phyloP scores from a whole-genome alignment of 2,329 filamentous ascomycete genomes.

The Bipolaris oryzae region DNA sequence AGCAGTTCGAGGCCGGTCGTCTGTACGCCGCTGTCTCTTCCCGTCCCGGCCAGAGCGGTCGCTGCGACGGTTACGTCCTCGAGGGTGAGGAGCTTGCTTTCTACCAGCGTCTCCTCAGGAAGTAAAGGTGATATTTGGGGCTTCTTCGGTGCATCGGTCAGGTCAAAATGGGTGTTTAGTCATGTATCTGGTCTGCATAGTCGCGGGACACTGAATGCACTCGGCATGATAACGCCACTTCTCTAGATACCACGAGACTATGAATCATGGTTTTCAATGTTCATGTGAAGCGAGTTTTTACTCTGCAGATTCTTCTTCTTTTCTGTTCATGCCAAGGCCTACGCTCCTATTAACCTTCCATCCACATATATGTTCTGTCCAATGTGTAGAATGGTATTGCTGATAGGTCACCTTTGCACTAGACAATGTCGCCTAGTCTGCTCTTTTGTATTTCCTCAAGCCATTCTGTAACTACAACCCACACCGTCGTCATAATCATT shows the following conservation, averaged over 20 bases:
- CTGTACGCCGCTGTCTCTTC: conserved; percentile 91
- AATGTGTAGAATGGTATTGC: too few species aligned
- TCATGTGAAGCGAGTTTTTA: conserved; percentile 25
- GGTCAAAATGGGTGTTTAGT: conserved; percentile 52
- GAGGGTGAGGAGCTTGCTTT: conserved; percentile 99
- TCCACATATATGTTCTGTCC: background rate
- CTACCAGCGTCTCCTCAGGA: conserved; percentile 99
- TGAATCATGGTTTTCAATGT: conserved; percentile 44
- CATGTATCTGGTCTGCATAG: conserved; percentile 51
- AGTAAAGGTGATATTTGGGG: conserved; percentile 66
- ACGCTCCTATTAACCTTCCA: background rate
- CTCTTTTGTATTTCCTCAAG: background rate
- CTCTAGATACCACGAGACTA: conserved; percentile 50
- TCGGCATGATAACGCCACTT: conserved; percentile 45
- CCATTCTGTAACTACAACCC: background rate
- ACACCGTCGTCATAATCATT: background rate
- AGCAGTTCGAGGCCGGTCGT: conserved; percentile 99
- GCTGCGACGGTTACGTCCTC: conserved; percentile 95
- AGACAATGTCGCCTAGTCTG: background rate
- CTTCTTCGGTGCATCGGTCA: conserved; percentile 50
- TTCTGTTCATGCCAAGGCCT: background rate
- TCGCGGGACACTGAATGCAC: conserved; percentile 46
- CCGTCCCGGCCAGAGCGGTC: conserved; percentile 95
- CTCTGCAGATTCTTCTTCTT: background rate
- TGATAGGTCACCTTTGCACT: background rate